Conservation (phyloP, 164 flowering plant genomes). For the Magnolia officinalis region DNA sequence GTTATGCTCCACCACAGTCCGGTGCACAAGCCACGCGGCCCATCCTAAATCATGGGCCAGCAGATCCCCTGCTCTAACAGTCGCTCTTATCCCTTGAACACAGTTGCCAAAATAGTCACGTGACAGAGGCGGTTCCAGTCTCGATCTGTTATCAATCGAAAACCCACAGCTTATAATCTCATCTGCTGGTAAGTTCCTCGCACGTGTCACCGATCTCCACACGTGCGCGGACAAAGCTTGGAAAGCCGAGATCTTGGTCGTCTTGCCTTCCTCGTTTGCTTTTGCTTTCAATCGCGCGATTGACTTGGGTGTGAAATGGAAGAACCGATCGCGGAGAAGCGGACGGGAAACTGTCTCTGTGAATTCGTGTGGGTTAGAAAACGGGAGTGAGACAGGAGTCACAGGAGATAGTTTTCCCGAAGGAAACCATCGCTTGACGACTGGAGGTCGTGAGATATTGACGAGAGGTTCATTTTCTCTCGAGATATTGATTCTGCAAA, state of each 20-base stretch:
- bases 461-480: conserved; percentile 2
- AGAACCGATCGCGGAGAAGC: conserved; percentile 32
- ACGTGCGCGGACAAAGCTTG: conserved; percentile 34
- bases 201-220: conserved; percentile 31
- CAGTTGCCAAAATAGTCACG: conserved; percentile 41
- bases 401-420: conserved; percentile 24
- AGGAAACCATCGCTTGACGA: conserved; percentile 24
- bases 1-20: not conserved
- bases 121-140: conserved; percentile 37
- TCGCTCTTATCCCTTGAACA: conserved; percentile 5
- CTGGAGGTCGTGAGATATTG: conserved; percentile 20
- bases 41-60: conserved; percentile 1
- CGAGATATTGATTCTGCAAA: conserved; percentile 12
- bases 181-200: not conserved
- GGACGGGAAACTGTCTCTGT: conserved; percentile 27
- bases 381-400: conserved; percentile 35
- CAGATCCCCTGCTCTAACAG: not conserved
- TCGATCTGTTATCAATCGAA: conserved; percentile 26
- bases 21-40: conserved; percentile 5
- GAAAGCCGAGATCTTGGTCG: conserved; percentile 41
- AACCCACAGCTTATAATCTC: conserved; percentile 31
- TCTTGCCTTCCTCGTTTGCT: conserved; percentile 32
- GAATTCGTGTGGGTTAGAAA: conserved; percentile 32
- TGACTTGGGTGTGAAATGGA: conserved; percentile 50
- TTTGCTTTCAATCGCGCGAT: conserved; percentile 38